phyloP scores from a whole-genome alignment of 1,284 basidiomycete species.

The Cutaneotrichosporon dermatis region DNA sequence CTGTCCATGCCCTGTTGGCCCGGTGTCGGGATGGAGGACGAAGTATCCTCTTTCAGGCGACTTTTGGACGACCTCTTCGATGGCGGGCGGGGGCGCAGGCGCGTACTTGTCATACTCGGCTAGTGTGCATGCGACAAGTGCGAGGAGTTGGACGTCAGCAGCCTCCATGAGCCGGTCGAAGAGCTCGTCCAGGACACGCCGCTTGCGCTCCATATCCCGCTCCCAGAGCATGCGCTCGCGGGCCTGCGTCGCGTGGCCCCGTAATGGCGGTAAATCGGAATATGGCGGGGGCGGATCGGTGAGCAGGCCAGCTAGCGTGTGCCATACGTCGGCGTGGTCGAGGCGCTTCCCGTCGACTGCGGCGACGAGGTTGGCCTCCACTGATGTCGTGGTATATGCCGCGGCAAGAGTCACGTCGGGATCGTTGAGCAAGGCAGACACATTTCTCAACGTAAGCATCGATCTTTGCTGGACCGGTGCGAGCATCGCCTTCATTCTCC shows the following conservation, averaged over 20 bases:
- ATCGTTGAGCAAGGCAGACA: constrained; percentile 55
- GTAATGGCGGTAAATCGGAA: not conserved
- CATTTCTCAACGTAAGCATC: constrained; percentile 61
- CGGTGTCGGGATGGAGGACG: constrained; percentile 10
- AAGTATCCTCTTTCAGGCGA: constrained; percentile 46
- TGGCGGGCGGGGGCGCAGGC: constrained; percentile 22
- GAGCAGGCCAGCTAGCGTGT: constrained; percentile 56
- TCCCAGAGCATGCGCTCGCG: constrained; percentile 36
- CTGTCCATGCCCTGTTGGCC: too few species aligned
- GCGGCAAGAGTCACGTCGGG: constrained; percentile 60
- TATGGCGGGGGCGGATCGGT: constrained; percentile 40
- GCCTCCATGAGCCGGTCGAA: constrained; percentile 60
- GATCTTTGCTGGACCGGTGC: constrained; percentile 40
- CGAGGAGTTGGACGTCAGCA: constrained; percentile 76
- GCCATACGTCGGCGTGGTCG: constrained; percentile 71
- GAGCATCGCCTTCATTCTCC: constrained; percentile 10
- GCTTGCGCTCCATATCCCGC: constrained; percentile 35
- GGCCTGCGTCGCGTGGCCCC: constrained; percentile 8
- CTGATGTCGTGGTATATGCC: constrained; percentile 55
- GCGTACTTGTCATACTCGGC: constrained; percentile 45
- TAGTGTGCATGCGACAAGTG: constrained; percentile 67
- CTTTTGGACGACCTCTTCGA: constrained; percentile 20
- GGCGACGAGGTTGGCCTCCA: constrained; percentile 58
- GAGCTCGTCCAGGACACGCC: constrained; percentile 38
- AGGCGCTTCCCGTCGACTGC: constrained; percentile 60